Percentiles rank a stretch among this genome's conserved stretches.
phyloP scores from a whole-genome alignment of 345 rosid species.

The Chamaenerion angustifolium region DNA sequence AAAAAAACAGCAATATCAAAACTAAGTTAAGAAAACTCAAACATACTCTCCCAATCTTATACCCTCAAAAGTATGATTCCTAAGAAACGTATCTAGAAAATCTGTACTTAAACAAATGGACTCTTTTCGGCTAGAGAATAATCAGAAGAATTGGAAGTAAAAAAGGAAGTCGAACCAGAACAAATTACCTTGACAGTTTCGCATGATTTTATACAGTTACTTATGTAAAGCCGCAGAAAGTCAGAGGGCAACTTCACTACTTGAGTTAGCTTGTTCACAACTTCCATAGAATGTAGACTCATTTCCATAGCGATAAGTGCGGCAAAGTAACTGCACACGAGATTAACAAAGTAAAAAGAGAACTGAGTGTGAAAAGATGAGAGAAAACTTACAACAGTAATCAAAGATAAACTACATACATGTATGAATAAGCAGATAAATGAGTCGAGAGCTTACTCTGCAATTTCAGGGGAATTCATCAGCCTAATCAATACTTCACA shows the following conservation, averaged over 20 bases:
- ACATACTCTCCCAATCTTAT: too few relatives aligned
- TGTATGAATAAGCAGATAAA: slow-evolving; percentile 3
- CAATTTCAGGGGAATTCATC: slow-evolving; percentile 75
- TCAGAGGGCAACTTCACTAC: slow-evolving; percentile 90
- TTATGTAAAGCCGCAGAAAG: slow-evolving; percentile 78
- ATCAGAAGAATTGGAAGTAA: not conserved
- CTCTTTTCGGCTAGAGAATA: not conserved
- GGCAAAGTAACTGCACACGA: slow-evolving; percentile 53
- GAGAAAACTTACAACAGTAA: not conserved
- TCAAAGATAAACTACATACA: not conserved
- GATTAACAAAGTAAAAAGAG: not conserved
- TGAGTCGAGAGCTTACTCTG: slow-evolving; percentile 46
- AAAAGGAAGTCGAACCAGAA: not conserved
- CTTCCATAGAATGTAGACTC: slow-evolving; percentile 99
- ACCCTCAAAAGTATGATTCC: too few relatives aligned
- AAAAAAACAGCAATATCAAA: slow-evolving; percentile 14
- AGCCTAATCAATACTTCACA: slow-evolving; percentile 86
- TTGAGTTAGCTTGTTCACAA: slow-evolving; percentile 93
- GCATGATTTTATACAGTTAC: slow-evolving; percentile 89
- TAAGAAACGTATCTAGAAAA: too few relatives aligned
- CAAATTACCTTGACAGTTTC: slow-evolving; percentile 78
- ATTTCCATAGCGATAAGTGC: slow-evolving; percentile 92
- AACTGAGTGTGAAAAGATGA: not conserved
- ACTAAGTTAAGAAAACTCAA: too few relatives aligned
- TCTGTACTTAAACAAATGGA: not conserved